phyloP scores from a whole-genome alignment of 768 basidiomycete species.

The Paxillus ammoniavirescens region DNA sequence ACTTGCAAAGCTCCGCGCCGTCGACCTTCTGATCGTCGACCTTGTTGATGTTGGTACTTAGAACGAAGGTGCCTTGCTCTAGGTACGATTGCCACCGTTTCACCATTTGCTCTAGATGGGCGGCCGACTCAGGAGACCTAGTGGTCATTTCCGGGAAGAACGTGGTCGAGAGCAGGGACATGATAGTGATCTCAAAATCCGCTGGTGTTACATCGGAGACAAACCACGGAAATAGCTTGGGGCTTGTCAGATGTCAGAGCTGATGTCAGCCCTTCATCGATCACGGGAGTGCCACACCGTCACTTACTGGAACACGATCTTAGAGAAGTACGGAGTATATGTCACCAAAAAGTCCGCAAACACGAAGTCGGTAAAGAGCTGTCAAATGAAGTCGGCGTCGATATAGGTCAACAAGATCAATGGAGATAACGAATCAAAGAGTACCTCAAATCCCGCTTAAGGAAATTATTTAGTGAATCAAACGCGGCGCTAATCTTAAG shows the following conservation, averaged over 20 bases:
- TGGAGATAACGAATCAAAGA: not conserved
- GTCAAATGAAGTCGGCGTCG: not conserved
- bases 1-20: conserved; percentile 35
- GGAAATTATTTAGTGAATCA: not conserved
- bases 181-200: conserved; percentile 69
- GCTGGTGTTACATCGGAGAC: conserved; percentile 90
- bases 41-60: conserved; percentile 46
- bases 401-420: not conserved
- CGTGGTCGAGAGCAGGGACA: conserved; percentile 49
- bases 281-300: not conserved
- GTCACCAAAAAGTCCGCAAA: conserved; percentile 93
- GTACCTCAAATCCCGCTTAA: conserved; percentile 87
- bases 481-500: not conserved
- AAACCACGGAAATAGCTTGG: conserved; percentile 96
- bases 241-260: conserved; percentile 45
- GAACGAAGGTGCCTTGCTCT: conserved; percentile 62
- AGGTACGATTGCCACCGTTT: conserved; percentile 73
- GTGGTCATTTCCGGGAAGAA: conserved; percentile 51
- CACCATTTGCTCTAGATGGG: conserved; percentile 58
- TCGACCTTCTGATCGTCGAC: conserved; percentile 21
- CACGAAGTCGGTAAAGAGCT: conserved; percentile 93
- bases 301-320: conserved; percentile 87
- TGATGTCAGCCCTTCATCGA: not conserved
- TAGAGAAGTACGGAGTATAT: conserved; percentile 76
- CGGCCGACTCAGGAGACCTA: conserved; percentile 25